phyloP scores from a whole-genome alignment of 2,329 filamentous ascomycete genomes.

The Ophiostoma ulmi region DNA sequence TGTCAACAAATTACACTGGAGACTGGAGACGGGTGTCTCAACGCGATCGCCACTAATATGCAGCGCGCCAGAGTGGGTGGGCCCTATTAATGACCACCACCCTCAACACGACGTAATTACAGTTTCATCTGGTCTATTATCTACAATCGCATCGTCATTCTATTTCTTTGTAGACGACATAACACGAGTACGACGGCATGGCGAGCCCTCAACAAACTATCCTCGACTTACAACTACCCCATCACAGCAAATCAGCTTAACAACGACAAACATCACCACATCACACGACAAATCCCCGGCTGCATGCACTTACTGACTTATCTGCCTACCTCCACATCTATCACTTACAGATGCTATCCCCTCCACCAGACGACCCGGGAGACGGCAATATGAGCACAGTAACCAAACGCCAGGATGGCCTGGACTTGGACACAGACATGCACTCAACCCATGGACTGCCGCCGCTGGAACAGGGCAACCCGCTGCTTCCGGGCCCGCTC shows the following conservation, averaged over 20 bases:
- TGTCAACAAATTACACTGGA: conserved; percentile 12
- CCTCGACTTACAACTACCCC: background rate
- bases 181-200: background rate
- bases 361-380: background rate
- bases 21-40: conserved; percentile 10
- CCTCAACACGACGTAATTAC: conserved; percentile 1
- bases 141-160: background rate
- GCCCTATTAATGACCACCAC: background rate
- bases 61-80: background rate
- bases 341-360: background rate
- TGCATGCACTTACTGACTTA: background rate
- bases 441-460: conserved; percentile 17
- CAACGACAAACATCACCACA: background rate
- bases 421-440: background rate
- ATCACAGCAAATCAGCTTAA: background rate
- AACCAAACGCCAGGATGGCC: background rate
- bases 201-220: background rate
- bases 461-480: conserved; percentile 22
- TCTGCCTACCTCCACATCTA: background rate
- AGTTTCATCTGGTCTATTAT: background rate
- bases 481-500: conserved; percentile 51
- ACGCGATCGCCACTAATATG: conserved; percentile 4
- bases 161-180: background rate
- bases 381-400: background rate
- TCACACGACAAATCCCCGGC: background rate